A percentile compares a stretch with the other conserved stretches of the same genome.
Evolutionary conservation across 495 filamentous ascomycete species (phyloP).

Genomic region (Pyrenopolyporus hunteri): DNA sequence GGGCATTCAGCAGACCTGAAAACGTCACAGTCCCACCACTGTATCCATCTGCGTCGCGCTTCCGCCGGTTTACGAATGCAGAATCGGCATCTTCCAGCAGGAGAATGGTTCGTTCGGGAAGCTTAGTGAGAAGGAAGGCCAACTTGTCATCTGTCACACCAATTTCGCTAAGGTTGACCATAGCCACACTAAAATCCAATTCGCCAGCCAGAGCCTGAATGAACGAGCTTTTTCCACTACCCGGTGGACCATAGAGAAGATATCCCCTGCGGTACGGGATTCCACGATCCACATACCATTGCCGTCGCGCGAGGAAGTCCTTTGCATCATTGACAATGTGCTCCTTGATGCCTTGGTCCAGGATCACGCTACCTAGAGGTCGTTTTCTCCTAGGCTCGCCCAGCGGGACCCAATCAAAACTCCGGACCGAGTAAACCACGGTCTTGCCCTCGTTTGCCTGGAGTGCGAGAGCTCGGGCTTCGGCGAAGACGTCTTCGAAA

Average conservation of each 20-base stretch:
- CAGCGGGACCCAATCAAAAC: constrained; percentile 82
- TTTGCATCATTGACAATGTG: constrained; percentile 81
- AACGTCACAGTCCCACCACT: constrained; percentile 91
- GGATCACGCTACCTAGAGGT: constrained; percentile 83
- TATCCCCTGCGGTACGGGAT: constrained; percentile 96
- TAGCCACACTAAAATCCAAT: constrained; percentile 91
- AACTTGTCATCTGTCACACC: constrained; percentile 93
- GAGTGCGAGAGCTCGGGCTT: constrained; percentile 79
- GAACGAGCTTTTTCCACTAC: constrained; percentile 94
- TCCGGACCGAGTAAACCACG: constrained; percentile 82
- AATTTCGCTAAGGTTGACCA: constrained; percentile 90
- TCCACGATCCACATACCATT: constrained; percentile 93
- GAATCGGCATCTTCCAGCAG: constrained; percentile 95
- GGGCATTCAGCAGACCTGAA: constrained; percentile 88
- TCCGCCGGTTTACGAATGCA: constrained; percentile 81
- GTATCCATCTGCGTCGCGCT: constrained; percentile 84
- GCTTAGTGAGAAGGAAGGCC: constrained; percentile 83
- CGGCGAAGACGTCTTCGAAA: constrained; percentile 82
- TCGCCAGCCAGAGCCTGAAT: constrained; percentile 93
- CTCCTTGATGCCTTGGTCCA: constrained; percentile 86
- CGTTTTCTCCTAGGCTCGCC: constrained; percentile 87
- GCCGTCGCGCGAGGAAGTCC: constrained; percentile 76
- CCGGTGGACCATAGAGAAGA: constrained; percentile 90
- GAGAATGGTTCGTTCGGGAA: constrained; percentile 84
- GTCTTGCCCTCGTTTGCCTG: constrained; percentile 91